These are phyloP conservation scores for Fusarium pseudonygamai DNA, from an alignment of 2,329 filamentous ascomycete genomes.

Conservation along the genomic window DNA sequence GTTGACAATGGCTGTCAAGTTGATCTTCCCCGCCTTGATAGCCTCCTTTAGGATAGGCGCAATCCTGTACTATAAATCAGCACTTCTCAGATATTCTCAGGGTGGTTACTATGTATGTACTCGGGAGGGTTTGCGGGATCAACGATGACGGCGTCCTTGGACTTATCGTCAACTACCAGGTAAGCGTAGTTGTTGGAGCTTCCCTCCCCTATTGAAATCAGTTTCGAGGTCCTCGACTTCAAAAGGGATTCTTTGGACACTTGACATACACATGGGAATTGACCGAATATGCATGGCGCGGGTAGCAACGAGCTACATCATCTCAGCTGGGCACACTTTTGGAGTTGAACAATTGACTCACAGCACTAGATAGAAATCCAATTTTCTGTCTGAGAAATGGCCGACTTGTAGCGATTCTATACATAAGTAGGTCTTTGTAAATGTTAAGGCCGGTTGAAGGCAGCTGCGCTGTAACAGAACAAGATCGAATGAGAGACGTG, in stretches of 20 bases:
- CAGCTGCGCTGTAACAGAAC: constrained; percentile 10
- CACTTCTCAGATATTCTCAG: neutral
- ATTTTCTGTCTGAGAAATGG: constrained; percentile 48
- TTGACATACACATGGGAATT: constrained; percentile 85
- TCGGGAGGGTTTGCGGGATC: constrained; percentile 83
- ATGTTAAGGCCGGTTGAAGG: neutral
- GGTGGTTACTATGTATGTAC: constrained; percentile 56
- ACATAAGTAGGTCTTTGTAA: constrained; percentile 49
- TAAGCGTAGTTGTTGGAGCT: constrained; percentile 87
- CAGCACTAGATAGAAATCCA: constrained; percentile 33
- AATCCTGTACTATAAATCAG: constrained; percentile 56
- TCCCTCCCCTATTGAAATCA: constrained; percentile 70
- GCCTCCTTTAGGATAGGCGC: constrained; percentile 76
- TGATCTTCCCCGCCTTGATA: constrained; percentile 75
- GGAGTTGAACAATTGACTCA: constrained; percentile 20
- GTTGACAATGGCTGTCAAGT: constrained; percentile 90
- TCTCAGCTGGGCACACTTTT: neutral
- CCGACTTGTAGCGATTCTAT: constrained; percentile 52
- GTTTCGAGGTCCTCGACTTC: neutral
- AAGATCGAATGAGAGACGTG: constrained; percentile 34
- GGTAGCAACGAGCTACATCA: constrained; percentile 29
- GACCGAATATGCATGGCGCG: constrained; percentile 82
- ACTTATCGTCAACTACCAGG: constrained; percentile 80
- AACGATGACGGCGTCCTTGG: constrained; percentile 80
- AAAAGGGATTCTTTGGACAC: neutral